These are phyloP conservation scores for Acanthamoeba healyi DNA, from an alignment of 208 protist species.

Conservation along the genomic window DNA sequence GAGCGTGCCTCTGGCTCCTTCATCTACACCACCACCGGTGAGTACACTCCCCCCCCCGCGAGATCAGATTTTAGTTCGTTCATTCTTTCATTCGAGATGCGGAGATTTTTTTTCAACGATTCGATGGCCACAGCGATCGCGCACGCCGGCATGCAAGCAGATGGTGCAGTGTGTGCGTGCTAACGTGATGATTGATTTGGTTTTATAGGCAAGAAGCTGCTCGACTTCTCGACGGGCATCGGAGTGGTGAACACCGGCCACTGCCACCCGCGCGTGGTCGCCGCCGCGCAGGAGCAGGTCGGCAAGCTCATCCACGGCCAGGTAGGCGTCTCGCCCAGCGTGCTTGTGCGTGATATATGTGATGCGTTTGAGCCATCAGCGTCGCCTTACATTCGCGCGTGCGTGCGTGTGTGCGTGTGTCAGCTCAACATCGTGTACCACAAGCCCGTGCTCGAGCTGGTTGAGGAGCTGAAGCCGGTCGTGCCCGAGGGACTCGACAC, in stretches of 20 bases:
- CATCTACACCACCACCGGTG: conserved; percentile 24
- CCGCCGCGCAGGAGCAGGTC: conserved; percentile 59
- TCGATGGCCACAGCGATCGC: too few relatives aligned
- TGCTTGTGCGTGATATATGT: too few relatives aligned
- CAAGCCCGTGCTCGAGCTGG: conserved; percentile 35
- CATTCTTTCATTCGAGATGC: too few relatives aligned
- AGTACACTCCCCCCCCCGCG: too few relatives aligned
- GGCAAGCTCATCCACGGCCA: neutral
- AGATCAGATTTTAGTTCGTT: neutral
- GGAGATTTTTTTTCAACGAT: neutral
- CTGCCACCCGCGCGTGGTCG: conserved; percentile 75
- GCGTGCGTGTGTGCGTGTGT: neutral
- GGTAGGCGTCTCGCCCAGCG: too few relatives aligned
- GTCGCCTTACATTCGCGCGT: neutral
- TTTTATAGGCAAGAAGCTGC: conserved; percentile 35
- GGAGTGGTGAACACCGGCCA: conserved; percentile 77
- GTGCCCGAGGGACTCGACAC: conserved; percentile 46
- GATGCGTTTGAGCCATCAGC: neutral
- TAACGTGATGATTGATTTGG: too few relatives aligned
- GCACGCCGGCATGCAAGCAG: too few relatives aligned
- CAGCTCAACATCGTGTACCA: conserved; percentile 53
- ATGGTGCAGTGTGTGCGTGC: too few relatives aligned
- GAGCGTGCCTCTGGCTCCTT: conserved; percentile 11
- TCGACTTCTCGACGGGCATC: conserved; percentile 77
- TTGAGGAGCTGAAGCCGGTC: conserved; percentile 29